Evolutionary conservation across 2,329 filamentous ascomycete genomes (phyloP).

Genomic region (Aspergillus ochraceus): DNA sequence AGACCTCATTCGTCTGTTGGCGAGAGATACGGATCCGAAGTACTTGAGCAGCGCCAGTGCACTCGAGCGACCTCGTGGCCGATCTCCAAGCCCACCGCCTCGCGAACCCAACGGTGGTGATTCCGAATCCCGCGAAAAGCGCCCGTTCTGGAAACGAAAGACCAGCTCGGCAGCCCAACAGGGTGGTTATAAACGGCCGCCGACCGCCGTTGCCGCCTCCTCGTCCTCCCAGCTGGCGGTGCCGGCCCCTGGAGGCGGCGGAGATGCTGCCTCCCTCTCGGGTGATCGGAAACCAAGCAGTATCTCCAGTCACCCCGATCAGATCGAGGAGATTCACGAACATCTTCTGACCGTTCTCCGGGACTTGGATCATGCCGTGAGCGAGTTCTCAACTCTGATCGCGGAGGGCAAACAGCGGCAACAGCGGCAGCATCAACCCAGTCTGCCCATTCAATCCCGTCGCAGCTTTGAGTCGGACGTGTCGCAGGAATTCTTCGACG

Average conservation of each 20-base stretch:
- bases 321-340: constrained; percentile 71
- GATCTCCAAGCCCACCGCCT: constrained; percentile 36
- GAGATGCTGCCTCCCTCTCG: constrained; percentile 27
- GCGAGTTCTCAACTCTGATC: constrained; percentile 77
- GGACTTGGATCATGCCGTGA: constrained; percentile 80
- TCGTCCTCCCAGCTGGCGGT: constrained; percentile 56
- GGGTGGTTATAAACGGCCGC: constrained; percentile 41
- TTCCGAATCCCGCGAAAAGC: constrained; percentile 54
- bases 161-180: constrained; percentile 54
- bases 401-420: constrained; percentile 77
- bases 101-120: constrained; percentile 39
- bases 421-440: constrained; percentile 61
- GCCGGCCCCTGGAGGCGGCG: constrained; percentile 38
- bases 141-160: constrained; percentile 92
- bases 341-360: constrained; percentile 79
- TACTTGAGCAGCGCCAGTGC: constrained; percentile 38
- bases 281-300: constrained; percentile 36
- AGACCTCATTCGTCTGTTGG: constrained; percentile 82
- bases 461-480: constrained; percentile 80
- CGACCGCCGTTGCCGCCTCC: constrained; percentile 39
- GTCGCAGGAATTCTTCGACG: constrained; percentile 92
- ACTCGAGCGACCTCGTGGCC: constrained; percentile 28
- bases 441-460: constrained; percentile 56
- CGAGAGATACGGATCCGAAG: constrained; percentile 76
- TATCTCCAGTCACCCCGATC: constrained; percentile 40